Conservation (phyloP, 495 filamentous ascomycete species). For the Penicillium turbatum region DNA sequence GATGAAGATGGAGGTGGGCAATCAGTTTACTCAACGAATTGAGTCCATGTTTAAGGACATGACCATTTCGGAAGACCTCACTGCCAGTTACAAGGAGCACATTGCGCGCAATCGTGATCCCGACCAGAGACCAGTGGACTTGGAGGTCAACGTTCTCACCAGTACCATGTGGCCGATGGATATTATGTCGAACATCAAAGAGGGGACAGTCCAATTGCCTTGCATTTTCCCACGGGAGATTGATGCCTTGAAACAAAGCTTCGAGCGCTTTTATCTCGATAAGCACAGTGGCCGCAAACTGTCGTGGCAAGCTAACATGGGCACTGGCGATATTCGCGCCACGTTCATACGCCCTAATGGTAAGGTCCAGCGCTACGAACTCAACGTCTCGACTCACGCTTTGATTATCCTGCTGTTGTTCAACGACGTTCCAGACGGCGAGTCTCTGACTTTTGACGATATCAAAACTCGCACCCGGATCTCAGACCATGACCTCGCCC, state of each 20-base stretch:
- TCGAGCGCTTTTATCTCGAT: slow-evolving; percentile 83
- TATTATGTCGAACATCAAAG: slow-evolving; percentile 61
- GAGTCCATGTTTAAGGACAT: slow-evolving; percentile 99
- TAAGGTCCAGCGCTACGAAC: slow-evolving; percentile 74
- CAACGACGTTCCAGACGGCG: slow-evolving; percentile 66
- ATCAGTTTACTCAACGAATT: slow-evolving; percentile 85
- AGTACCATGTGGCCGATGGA: slow-evolving; percentile 93
- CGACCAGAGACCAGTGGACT: slow-evolving; percentile 65
- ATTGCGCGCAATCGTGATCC: slow-evolving; percentile 58
- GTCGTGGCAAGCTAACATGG: slow-evolving; percentile 79
- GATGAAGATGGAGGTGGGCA: slow-evolving; percentile 94
- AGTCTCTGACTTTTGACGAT: slow-evolving; percentile 73
- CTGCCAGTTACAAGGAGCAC: slow-evolving; percentile 65
- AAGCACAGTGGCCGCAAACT: slow-evolving; percentile 83
- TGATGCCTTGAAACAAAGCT: slow-evolving; percentile 73
- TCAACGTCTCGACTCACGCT: slow-evolving; percentile 88
- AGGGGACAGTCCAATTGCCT: slow-evolving; percentile 47
- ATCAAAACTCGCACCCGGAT: slow-evolving; percentile 82
- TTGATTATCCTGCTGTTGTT: slow-evolving; percentile 90
- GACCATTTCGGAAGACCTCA: slow-evolving; percentile 82
- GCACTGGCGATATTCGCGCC: slow-evolving; percentile 81
- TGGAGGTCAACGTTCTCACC: slow-evolving; percentile 81
- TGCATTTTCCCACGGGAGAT: slow-evolving; percentile 74
- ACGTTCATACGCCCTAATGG: slow-evolving; percentile 68
- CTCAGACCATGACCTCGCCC: slow-evolving; percentile 68